Evolutionary conservation across 495 filamentous ascomycete genomes (phyloP), one percentile per base, ranked within the genome.

Genomic region (Cetradonia linearis): DNA sequence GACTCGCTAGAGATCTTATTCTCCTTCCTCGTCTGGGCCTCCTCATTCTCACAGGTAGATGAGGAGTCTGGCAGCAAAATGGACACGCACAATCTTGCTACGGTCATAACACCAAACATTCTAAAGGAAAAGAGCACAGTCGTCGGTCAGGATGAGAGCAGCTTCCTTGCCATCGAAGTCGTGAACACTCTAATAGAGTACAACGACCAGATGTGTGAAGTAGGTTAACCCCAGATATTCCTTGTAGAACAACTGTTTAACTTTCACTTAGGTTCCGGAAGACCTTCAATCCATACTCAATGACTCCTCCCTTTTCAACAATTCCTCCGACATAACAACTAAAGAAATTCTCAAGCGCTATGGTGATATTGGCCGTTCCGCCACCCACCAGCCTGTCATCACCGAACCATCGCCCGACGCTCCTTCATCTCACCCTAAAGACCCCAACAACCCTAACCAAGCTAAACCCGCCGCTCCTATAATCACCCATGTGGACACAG

Each of bases 1-100:
- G 93, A 99, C 71, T 90, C 86, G 25, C 81, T 99, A 74, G 93
- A 99, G 70, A 87, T 99, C 55, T 74, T 99, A 0, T 96, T 95
- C 72, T 83, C 82, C 16, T 99, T 99, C 77, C 77, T 99, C n/a
- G 95, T 93, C 68, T 99, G 94, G 94, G 88, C 86, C 16, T 89
- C 91, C 14, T 96, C 93, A 7, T 99, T 99, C 76, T 91, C 92
- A 53, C 89, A 95, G 67, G 86, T 97, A 25, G 93, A 99, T 66
- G 92, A 97, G 65, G 81, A 83, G 56, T 81, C 80, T 40, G 93
- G 93, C 25, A 96, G 90, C 68, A 96, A 96, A 77, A 99, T 99
- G 93, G 93, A 99, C 72, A 89, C 93, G 54, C 91, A 95, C 72
- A 99, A 99, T 67, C 81, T 99, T 57, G 89, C 93, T 8, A 97